Conservation (phyloP, 768 basidiomycete genomes). For the Mycena floridula region DNA sequence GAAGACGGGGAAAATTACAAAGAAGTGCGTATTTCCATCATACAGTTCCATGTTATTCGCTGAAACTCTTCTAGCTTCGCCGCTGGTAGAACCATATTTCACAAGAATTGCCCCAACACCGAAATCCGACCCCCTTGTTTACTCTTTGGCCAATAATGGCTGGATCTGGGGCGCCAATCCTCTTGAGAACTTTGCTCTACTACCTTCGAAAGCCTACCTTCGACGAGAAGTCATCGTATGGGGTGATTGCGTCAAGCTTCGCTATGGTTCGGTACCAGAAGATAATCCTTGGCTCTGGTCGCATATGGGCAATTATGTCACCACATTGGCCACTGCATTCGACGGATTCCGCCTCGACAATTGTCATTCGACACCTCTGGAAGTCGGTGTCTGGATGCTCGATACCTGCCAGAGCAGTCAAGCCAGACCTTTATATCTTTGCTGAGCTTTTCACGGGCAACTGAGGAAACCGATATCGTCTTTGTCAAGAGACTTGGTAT, state of each 20-base stretch:
- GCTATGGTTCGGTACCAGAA: slow-evolving; percentile 75
- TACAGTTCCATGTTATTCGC: slow-evolving; percentile 2
- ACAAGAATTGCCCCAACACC: slow-evolving; percentile 58
- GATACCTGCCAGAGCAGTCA: slow-evolving; percentile 84
- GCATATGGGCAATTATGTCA: slow-evolving; percentile 84
- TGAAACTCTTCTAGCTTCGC: slow-evolving; percentile 43
- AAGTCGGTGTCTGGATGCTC: slow-evolving; percentile 93
- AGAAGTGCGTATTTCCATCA: slow-evolving; percentile 42
- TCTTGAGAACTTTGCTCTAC: slow-evolving; percentile 87
- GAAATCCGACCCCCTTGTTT: slow-evolving; percentile 42
- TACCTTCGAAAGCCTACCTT: slow-evolving; percentile 90
- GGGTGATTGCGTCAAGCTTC: slow-evolving; percentile 97
- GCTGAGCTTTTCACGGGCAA: slow-evolving; percentile 97
- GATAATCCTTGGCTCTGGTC: slow-evolving; percentile 95
- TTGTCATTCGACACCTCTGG: slow-evolving; percentile 94
- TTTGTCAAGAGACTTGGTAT: slow-evolving; percentile 92
- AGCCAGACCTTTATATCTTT: slow-evolving; percentile 92
- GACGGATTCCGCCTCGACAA: slow-evolving; percentile 99
- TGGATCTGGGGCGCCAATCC: slow-evolving; percentile 99
- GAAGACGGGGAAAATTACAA: slow-evolving; percentile 72
- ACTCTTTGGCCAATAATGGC: slow-evolving; percentile 94
- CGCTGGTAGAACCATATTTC: slow-evolving; percentile 90
- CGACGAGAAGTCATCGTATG: slow-evolving; percentile 96
- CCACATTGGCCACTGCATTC: slow-evolving; percentile 72
- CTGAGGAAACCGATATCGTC: slow-evolving; percentile 85